These are phyloP conservation scores for Trifolium fragiferum DNA, from an alignment of 306 rosid species.

Conservation along the genomic window DNA sequence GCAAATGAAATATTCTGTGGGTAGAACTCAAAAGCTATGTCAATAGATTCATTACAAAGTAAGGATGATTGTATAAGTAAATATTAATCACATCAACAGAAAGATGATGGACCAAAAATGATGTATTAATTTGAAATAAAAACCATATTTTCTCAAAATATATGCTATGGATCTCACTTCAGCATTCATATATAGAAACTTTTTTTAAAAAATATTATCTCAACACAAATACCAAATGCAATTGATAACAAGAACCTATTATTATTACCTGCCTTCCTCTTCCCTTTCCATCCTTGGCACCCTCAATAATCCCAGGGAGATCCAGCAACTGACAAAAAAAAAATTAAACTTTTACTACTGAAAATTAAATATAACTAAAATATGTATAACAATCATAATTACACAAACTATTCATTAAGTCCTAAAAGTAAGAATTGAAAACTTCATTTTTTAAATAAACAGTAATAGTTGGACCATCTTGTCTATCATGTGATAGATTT, in stretches of 20 bases:
- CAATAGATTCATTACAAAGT: background rate
- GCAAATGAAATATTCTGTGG: conserved; percentile 27
- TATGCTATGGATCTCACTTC: conserved; percentile 9
- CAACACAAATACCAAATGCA: conserved; percentile 23
- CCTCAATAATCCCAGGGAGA: conserved; percentile 98
- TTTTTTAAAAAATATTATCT: too few relatives aligned
- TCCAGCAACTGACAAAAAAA: conserved; percentile 82
- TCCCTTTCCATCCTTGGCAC: conserved; percentile 98
- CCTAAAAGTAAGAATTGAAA: background rate
- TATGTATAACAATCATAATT: conserved; percentile 9
- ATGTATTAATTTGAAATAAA: conserved; percentile 22
- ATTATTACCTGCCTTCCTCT: conserved; percentile 97
- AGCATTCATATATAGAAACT: conserved; percentile 9
- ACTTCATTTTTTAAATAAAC: conserved; percentile 16
- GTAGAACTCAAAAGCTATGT: conserved; percentile 18
- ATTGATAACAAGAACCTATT: conserved; percentile 18
- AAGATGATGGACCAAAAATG: background rate
- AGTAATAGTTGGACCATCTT: background rate
- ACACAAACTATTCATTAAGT: conserved; percentile 19
- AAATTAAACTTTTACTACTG: conserved; percentile 33
- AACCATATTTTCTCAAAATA: conserved; percentile 5
- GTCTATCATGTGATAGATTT: background rate
- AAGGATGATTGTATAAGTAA: background rate
- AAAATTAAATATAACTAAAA: conserved; percentile 16
- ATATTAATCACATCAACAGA: conserved; percentile 10